These are phyloP conservation scores for Blastocystis sp. DNA, from an alignment of 352 stramenopile species.

Conservation along the genomic window DNA sequence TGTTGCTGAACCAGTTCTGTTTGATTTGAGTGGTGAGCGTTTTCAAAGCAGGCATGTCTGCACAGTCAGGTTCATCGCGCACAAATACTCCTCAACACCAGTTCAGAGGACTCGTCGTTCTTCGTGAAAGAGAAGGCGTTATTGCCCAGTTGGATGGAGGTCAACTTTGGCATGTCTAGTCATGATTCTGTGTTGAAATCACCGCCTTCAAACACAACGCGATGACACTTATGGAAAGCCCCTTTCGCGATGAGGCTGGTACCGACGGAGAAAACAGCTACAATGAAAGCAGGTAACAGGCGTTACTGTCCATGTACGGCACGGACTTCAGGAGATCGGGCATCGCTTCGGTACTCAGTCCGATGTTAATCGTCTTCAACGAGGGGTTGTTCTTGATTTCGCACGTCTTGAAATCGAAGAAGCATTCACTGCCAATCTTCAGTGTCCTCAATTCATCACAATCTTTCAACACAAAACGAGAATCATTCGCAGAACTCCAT, in stretches of 20 bases:
- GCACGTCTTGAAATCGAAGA: not conserved
- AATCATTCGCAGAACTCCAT: too few relatives aligned
- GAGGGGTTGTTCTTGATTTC: not conserved
- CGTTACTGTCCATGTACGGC: not conserved
- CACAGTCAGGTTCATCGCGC: not conserved
- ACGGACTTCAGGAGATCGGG: not conserved
- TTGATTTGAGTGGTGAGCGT: not conserved
- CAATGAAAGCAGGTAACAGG: not conserved
- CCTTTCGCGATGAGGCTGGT: not conserved
- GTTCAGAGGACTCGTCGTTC: not conserved
- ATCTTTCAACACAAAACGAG: not conserved
- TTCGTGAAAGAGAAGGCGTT: not conserved
- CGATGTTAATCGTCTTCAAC: not conserved
- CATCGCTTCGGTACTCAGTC: not conserved
- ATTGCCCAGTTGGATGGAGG: not conserved
- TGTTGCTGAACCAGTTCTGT: not conserved
- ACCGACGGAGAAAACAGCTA: not conserved
- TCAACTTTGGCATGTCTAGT: not conserved
- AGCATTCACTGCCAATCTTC: not conserved
- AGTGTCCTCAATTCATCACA: not conserved
- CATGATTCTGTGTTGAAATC: not conserved
- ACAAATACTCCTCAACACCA: not conserved
- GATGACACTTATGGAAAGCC: not conserved
- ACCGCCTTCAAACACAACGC: not conserved
- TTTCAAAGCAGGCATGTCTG: not conserved